phyloP scores from a whole-genome alignment of 2,329 filamentous ascomycete genomes.

The Chalaropsis thielavioides region DNA sequence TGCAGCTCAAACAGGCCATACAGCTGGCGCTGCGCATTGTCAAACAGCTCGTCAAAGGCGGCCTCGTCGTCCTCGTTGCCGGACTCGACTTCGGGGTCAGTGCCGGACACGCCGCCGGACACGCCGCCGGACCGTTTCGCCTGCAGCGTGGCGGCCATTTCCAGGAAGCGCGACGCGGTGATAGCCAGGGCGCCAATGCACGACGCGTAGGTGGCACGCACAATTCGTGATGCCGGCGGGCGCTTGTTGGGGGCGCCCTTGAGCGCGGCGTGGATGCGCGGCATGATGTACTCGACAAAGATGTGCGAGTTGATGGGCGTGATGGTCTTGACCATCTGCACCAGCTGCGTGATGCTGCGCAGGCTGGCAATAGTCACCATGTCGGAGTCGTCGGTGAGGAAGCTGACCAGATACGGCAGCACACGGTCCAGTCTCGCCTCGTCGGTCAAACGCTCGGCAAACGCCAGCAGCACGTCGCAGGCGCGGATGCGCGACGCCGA shows the following conservation, averaged over 20 bases:
- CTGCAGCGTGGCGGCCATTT: slow-evolving; percentile 77
- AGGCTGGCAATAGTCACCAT: slow-evolving; percentile 75
- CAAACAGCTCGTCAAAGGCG: slow-evolving; percentile 70
- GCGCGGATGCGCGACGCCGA: slow-evolving; percentile 76
- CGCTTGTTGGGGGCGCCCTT: slow-evolving; percentile 24
- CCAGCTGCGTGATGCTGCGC: slow-evolving; percentile 72
- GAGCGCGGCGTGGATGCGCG: slow-evolving; percentile 43
- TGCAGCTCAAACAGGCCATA: slow-evolving; percentile 74
- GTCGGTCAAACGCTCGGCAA: slow-evolving; percentile 80
- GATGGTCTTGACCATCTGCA: slow-evolving; percentile 76
- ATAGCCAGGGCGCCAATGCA: slow-evolving; percentile 79
- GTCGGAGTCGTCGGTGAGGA: slow-evolving; percentile 71
- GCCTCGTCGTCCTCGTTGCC: slow-evolving; percentile 46
- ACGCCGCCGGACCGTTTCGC: slow-evolving; percentile 53
- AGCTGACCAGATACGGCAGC: slow-evolving; percentile 71
- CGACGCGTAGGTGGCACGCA: slow-evolving; percentile 83
- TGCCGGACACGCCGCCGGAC: slow-evolving; percentile 38
- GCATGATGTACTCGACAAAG: slow-evolving; percentile 53
- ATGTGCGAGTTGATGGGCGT: slow-evolving; percentile 61
- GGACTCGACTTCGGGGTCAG: slow-evolving; percentile 68
- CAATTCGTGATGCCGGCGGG: slow-evolving; percentile 47
- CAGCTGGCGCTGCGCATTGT: slow-evolving; percentile 70
- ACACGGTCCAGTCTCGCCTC: slow-evolving; percentile 92
- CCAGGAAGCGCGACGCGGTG: slow-evolving; percentile 71
- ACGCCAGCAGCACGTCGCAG: slow-evolving; percentile 81